Conservation (phyloP, 2,329 filamentous ascomycete genomes). For the Penicillium griseofulvum region DNA sequence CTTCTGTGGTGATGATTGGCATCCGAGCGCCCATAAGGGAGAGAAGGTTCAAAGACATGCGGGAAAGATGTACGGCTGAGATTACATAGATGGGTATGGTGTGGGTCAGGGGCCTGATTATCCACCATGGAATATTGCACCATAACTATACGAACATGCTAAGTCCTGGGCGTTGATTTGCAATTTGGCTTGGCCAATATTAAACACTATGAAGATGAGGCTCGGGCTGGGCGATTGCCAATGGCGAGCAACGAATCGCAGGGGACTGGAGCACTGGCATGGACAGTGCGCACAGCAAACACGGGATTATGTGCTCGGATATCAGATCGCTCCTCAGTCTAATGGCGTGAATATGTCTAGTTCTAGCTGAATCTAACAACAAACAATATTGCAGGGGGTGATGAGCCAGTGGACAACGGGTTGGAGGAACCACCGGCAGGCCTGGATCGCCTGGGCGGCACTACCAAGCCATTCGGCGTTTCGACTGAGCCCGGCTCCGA, state of each 20-base stretch:
- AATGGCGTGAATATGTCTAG: not conserved
- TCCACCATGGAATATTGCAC: not conserved
- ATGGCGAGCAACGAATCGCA: not conserved
- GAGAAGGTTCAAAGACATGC: not conserved
- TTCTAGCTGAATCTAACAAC: not conserved
- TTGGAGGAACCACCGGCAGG: not conserved
- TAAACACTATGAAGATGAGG: conserved; percentile 7
- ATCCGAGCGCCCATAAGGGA: not conserved
- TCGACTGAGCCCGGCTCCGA: not conserved
- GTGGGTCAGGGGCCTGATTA: conserved; percentile 1
- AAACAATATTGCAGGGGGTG: not conserved
- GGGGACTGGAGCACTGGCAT: conserved; percentile 8
- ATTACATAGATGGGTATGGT: conserved; percentile 4
- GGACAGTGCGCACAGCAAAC: conserved; percentile 8
- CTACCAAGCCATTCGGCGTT: not conserved
- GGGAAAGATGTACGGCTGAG: not conserved
- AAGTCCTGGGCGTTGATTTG: conserved; percentile 1
- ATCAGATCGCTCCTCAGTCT: not conserved
- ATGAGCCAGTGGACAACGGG: not conserved
- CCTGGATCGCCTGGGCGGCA: not conserved
- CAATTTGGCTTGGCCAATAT: not conserved
- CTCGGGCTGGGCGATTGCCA: conserved; percentile 1
- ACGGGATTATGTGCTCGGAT: not conserved
- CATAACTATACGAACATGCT: not conserved
- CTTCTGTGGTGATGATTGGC: no score